These are phyloP conservation scores for Glaciozyma antarctica DNA, from an alignment of 768 basidiomycete genomes.

Conservation along the genomic window DNA sequence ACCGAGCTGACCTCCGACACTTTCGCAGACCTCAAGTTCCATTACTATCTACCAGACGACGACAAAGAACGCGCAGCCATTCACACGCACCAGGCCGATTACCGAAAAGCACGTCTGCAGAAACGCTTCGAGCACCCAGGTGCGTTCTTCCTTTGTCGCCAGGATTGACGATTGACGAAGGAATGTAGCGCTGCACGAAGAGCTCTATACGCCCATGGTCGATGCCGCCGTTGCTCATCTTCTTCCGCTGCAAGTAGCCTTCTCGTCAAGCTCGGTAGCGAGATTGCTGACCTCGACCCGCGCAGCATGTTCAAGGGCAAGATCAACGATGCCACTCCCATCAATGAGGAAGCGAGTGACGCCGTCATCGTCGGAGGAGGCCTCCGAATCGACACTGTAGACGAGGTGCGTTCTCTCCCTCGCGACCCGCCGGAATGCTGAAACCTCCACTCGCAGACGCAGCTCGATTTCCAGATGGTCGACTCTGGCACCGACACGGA, in stretches of 20 bases:
- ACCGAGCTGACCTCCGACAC: neutral
- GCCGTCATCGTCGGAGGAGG: neutral
- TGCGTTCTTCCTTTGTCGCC: too few relatives aligned
- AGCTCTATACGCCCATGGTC: neutral
- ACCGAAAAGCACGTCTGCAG: neutral
- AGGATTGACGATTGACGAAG: too few relatives aligned
- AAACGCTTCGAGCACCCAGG: neutral
- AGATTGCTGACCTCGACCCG: too few relatives aligned
- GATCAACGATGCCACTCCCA: too few relatives aligned
- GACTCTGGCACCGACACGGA: neutral
- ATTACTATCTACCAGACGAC: neutral
- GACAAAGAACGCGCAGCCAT: neutral
- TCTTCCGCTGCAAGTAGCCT: neutral
- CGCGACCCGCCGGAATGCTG: neutral
- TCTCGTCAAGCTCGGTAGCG: too few relatives aligned
- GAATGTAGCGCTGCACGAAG: neutral
- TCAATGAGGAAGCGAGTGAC: neutral
- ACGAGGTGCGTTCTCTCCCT: neutral
- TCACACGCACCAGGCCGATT: neutral
- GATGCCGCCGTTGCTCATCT: neutral
- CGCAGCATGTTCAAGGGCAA: too few relatives aligned
- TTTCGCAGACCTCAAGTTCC: neutral
- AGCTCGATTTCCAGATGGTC: neutral
- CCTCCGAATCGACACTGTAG: neutral
- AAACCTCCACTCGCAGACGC: neutral